These are phyloP conservation scores for Cladosporium austrohemisphaericum DNA, from an alignment of 2,329 filamentous ascomycete species.

Conservation along the genomic window DNA sequence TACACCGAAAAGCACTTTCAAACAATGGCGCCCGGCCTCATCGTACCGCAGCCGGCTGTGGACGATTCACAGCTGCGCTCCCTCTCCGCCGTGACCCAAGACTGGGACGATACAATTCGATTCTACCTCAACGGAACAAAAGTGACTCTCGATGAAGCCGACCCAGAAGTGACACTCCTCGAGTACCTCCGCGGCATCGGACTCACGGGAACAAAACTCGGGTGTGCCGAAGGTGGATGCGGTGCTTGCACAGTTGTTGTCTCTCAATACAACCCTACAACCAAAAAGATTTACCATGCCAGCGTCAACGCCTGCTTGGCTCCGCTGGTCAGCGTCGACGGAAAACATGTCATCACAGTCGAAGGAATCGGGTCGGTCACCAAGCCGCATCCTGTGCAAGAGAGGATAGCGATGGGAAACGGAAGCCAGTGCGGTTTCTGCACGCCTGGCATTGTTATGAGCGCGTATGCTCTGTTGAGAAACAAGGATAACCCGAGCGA, in stretches of 20 bases:
- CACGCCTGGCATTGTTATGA: conserved; percentile 97
- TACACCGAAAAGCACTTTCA: background rate
- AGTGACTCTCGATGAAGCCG: conserved; percentile 77
- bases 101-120: conserved; percentile 80
- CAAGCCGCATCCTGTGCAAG: conserved; percentile 82
- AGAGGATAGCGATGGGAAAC: conserved; percentile 84
- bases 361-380: conserved; percentile 91
- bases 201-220: conserved; percentile 91
- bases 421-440: conserved; percentile 96
- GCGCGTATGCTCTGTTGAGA: conserved; percentile 83
- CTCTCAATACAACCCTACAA: conserved; percentile 89
- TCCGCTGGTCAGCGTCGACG: conserved; percentile 86
- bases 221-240: conserved; percentile 93
- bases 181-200: conserved; percentile 93
- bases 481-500: conserved; percentile 76
- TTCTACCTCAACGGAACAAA: conserved; percentile 96
- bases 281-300: conserved; percentile 89
- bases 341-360: conserved; percentile 96
- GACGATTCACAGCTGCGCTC: conserved; percentile 42
- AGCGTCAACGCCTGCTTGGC: conserved; percentile 95
- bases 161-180: conserved; percentile 86
- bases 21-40: conserved; percentile 57
- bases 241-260: conserved; percentile 95
- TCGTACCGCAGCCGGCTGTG: conserved; percentile 46
- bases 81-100: conserved; percentile 63